Percentiles rank a stretch among this genome's conserved stretches.
phyloP scores from a whole-genome alignment of 2,329 filamentous ascomycete species.

The Phialocephala sp. region DNA sequence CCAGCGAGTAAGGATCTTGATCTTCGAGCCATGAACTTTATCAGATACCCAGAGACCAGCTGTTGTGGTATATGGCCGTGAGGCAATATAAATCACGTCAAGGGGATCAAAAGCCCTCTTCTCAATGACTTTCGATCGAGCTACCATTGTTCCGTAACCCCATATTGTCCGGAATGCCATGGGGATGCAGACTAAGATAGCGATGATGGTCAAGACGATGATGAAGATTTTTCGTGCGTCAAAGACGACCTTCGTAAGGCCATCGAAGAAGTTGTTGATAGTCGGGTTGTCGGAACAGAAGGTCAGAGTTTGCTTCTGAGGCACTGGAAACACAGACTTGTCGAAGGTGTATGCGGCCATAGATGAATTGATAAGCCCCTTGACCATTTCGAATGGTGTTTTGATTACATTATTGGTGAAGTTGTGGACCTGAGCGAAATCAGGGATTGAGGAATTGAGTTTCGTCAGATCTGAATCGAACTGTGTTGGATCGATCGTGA shows the following conservation, averaged over 20 bases:
- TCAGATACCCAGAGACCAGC: conserved; percentile 73
- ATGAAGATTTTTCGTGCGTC: conserved; percentile 78
- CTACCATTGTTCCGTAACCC: conserved; percentile 75
- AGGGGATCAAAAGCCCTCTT: conserved; percentile 75
- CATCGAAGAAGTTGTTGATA: conserved; percentile 83
- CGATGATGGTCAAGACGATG: conserved; percentile 72
- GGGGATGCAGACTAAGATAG: conserved; percentile 74
- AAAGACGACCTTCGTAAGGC: conserved; percentile 68
- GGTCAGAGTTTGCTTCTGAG: conserved; percentile 78
- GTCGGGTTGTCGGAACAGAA: conserved; percentile 89
- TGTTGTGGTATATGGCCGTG: conserved; percentile 76
- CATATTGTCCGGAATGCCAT: conserved; percentile 84
- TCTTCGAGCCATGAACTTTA: conserved; percentile 64
- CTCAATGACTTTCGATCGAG: conserved; percentile 69
- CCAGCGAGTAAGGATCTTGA: conserved; percentile 69
- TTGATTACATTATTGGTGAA: conserved; percentile 76
- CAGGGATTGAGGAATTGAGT: conserved; percentile 80
- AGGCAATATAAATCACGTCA: conserved; percentile 88
- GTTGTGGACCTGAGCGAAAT: conserved; percentile 83
- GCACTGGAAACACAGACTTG: conserved; percentile 77
- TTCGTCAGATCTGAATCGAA: conserved; percentile 73
- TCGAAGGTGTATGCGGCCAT: conserved; percentile 81
- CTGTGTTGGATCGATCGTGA: conserved; percentile 69
- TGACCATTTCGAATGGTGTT: conserved; percentile 82
- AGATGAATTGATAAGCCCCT: conserved; percentile 71